These are phyloP conservation scores for Candida ovalis DNA, from an alignment of 805 yeast genomes.

Conservation along the genomic window DNA sequence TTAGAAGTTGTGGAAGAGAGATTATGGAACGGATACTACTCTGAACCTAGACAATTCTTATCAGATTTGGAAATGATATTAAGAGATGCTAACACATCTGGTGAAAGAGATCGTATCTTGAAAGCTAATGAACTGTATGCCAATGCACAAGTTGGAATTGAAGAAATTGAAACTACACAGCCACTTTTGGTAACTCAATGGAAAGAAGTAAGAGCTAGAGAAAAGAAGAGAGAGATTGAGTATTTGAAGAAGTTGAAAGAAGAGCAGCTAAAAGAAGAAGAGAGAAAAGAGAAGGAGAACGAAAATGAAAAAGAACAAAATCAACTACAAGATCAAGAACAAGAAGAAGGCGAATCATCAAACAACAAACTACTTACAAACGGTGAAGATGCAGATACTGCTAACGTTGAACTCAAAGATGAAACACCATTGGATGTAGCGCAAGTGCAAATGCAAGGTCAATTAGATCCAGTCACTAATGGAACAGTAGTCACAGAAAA, in stretches of 20 bases:
- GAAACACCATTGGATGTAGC: background rate
- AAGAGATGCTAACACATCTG: slow-evolving; percentile 65
- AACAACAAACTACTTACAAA: background rate
- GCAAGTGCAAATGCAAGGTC: slow-evolving; percentile 21
- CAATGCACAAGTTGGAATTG: slow-evolving; percentile 92
- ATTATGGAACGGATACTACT: slow-evolving; percentile 93
- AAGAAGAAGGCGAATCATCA: slow-evolving; percentile 1
- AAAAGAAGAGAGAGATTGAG: slow-evolving; percentile 47
- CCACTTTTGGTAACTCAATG: slow-evolving; percentile 76
- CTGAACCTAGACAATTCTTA: slow-evolving; percentile 87
- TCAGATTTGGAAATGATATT: slow-evolving; percentile 83
- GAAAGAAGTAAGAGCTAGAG: slow-evolving; percentile 66
- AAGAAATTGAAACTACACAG: slow-evolving; percentile 64
- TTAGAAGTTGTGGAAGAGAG: slow-evolving; percentile 91
- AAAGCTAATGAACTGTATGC: slow-evolving; percentile 94
- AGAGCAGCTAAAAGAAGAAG: slow-evolving; percentile 16
- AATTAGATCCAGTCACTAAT: slow-evolving; percentile 13
- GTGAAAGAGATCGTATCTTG: slow-evolving; percentile 78
- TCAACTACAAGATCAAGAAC: background rate
- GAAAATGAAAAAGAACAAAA: slow-evolving; percentile 1
- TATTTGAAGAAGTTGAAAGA: slow-evolving; percentile 34
- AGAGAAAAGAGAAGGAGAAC: slow-evolving; percentile 15
- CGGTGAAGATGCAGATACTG: background rate
- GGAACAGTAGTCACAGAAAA: slow-evolving; percentile 1
- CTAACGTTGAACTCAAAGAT: background rate